Percentiles rank a stretch among this genome's conserved stretches.
These are phyloP conservation scores for Trypanosoma platydactyli DNA, from an alignment of 208 protist species.

Conservation along the genomic window DNA sequence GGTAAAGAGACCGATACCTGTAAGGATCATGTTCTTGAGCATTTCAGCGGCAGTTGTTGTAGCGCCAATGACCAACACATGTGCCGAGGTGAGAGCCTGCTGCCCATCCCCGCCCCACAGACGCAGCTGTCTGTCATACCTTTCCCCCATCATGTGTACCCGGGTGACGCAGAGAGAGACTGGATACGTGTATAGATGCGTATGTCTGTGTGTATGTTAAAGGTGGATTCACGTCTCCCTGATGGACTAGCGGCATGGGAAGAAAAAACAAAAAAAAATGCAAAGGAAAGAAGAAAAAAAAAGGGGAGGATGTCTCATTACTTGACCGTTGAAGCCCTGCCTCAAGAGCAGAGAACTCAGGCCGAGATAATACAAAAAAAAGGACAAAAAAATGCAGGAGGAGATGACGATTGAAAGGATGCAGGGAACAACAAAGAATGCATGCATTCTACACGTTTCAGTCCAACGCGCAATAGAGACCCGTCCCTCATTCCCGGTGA, in stretches of 20 bases:
- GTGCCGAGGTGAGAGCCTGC: conserved; percentile 67
- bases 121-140: conserved; percentile 93
- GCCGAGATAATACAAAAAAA: neutral
- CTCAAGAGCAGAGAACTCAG: neutral
- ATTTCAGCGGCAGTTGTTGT: conserved; percentile 90
- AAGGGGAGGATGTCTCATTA: too few species aligned
- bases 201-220: too few species aligned
- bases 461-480: too few species aligned
- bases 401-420: neutral
- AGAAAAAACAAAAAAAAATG: neutral
- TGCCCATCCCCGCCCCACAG: conserved; percentile 96
- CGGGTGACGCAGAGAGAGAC: neutral
- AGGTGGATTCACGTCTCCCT: too few species aligned
- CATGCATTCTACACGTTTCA: neutral
- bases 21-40: conserved; percentile 96
- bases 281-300: conserved; percentile 23
- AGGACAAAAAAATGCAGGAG: neutral
- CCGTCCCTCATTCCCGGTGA: too few species aligned
- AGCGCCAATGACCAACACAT: conserved; percentile 92
- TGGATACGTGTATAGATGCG: neutral
- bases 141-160: conserved; percentile 35
- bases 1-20: conserved; percentile 92
- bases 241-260: too few species aligned
- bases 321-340: too few species aligned
- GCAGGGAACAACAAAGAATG: neutral